These are phyloP conservation scores for Blastomyces emzantsi DNA, from an alignment of 2,329 filamentous ascomycete species.

Conservation along the genomic window DNA sequence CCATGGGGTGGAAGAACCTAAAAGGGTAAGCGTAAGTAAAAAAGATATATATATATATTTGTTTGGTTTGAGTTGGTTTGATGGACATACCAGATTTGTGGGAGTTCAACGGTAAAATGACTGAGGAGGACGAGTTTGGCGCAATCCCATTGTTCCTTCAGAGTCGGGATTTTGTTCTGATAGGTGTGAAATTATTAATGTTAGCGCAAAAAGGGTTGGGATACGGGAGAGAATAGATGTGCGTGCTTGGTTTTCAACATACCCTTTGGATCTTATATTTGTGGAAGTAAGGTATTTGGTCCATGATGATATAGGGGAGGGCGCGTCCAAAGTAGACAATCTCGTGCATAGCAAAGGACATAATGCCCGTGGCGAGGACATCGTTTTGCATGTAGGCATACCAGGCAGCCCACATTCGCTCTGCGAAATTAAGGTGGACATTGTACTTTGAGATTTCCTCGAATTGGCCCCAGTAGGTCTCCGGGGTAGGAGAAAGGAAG, in stretches of 20 bases:
- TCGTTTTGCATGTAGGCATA: slow-evolving; percentile 99
- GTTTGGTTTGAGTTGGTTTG: slow-evolving; percentile 7
- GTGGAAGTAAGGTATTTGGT: slow-evolving; percentile 76
- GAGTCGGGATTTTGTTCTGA: slow-evolving; percentile 77
- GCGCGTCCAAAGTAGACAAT: slow-evolving; percentile 85
- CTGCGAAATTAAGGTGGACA: slow-evolving; percentile 74
- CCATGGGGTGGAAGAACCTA: slow-evolving; percentile 89
- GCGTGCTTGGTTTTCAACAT: slow-evolving; percentile 26
- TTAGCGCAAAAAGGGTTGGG: slow-evolving; percentile 14
- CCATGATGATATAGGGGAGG: slow-evolving; percentile 88
- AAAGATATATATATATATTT: background rate
- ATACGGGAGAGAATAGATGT: background rate
- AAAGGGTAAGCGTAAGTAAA: background rate
- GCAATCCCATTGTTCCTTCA: slow-evolving; percentile 89
- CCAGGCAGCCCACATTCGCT: slow-evolving; percentile 92
- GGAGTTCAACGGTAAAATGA: slow-evolving; percentile 96
- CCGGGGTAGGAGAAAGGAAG: slow-evolving; percentile 28
- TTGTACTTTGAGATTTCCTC: slow-evolving; percentile 62
- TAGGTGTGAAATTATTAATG: background rate
- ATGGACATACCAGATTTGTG: slow-evolving; percentile 70
- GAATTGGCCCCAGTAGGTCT: slow-evolving; percentile 58
- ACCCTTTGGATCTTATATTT: slow-evolving; percentile 92
- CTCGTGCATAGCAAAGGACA: slow-evolving; percentile 97
- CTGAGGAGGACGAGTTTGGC: slow-evolving; percentile 84
- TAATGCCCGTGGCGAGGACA: slow-evolving; percentile 87